These are phyloP conservation scores for Epichloe bromicola DNA, from an alignment of 2,329 filamentous ascomycete genomes.

Conservation along the genomic window DNA sequence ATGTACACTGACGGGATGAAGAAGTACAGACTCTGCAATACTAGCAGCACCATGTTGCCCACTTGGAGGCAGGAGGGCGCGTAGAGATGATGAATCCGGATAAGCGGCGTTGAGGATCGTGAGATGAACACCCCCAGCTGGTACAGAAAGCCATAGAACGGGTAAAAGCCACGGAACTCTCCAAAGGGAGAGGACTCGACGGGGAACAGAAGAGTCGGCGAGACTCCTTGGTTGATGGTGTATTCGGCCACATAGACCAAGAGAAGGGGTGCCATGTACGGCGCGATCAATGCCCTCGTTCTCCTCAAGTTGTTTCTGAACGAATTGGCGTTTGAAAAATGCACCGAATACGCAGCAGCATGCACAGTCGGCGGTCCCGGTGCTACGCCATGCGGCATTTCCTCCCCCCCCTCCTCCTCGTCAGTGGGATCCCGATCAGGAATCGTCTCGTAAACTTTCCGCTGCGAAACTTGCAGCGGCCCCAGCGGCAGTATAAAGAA, in stretches of 20 bases:
- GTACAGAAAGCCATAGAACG: slow-evolving; percentile 88
- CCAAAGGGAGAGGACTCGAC: slow-evolving; percentile 62
- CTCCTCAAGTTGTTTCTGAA: slow-evolving; percentile 48
- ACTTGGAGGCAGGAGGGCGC: slow-evolving; percentile 71
- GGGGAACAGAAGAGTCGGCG: slow-evolving; percentile 81
- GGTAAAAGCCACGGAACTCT: slow-evolving; percentile 80
- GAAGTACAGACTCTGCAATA: slow-evolving; percentile 61
- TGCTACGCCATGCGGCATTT: slow-evolving; percentile 8
- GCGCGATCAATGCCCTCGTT: slow-evolving; percentile 56
- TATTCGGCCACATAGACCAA: slow-evolving; percentile 95
- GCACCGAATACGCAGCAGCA: slow-evolving; percentile 26
- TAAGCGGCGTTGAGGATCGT: slow-evolving; percentile 76
- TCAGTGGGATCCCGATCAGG: slow-evolving; percentile 27
- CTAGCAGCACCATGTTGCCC: slow-evolving; percentile 60
- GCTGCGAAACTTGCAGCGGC: slow-evolving; percentile 39
- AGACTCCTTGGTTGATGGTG: slow-evolving; percentile 90
- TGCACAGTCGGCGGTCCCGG: slow-evolving; percentile 28
- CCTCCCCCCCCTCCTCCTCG: slow-evolving; percentile 21
- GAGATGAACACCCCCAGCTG: slow-evolving; percentile 88
- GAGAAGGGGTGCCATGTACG: slow-evolving; percentile 79
- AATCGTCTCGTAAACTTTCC: slow-evolving; percentile 41
- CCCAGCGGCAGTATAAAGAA: slow-evolving; percentile 65
- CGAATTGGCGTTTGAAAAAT: slow-evolving; percentile 14
- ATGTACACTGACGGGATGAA: slow-evolving; percentile 79
- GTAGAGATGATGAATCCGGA: slow-evolving; percentile 72